Evolutionary conservation across 306 rosid species (phyloP).

Genomic region (Rosa multiflora): DNA sequence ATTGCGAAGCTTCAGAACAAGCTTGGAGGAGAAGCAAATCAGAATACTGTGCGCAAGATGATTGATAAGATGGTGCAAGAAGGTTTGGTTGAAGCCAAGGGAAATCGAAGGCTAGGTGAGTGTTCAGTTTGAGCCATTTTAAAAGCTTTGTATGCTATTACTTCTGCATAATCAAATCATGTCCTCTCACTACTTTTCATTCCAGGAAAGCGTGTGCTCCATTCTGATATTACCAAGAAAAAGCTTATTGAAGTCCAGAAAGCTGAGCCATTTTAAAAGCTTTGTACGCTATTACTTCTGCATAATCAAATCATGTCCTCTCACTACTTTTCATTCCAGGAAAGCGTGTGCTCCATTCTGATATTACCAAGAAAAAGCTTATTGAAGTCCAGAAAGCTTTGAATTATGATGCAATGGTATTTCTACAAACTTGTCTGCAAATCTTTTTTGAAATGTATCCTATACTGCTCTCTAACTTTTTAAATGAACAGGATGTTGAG

Average conservation of each 20-base stretch:
- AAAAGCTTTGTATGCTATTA: neutral
- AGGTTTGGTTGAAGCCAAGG: slow-evolving; percentile 77
- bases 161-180: neutral
- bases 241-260: slow-evolving; percentile 68
- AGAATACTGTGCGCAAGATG: slow-evolving; percentile 57
- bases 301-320: neutral
- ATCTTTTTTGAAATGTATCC: slow-evolving; percentile 4
- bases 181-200: slow-evolving; percentile 3
- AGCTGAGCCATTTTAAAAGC: slow-evolving; percentile 24
- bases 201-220: slow-evolving; percentile 85
- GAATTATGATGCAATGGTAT: slow-evolving; percentile 61
- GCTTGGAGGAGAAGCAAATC: slow-evolving; percentile 75
- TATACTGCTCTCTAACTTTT: neutral
- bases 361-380: slow-evolving; percentile 56
- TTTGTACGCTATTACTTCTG: neutral
- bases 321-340: slow-evolving; percentile 40
- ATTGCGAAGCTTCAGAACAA: slow-evolving; percentile 67
- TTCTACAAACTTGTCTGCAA: neutral
- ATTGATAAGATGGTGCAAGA: slow-evolving; percentile 71
- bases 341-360: slow-evolving; percentile 82
- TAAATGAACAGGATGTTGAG: slow-evolving; percentile 51
- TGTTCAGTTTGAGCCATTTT: neutral
- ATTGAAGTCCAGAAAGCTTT: slow-evolving; percentile 68
- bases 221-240: slow-evolving; percentile 60
- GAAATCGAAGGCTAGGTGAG: slow-evolving; percentile 73